Evolutionary conservation across 768 basidiomycete genomes (phyloP), one percentile per base, ranked within the genome.

Genomic region (Termitomyces sp.): DNA sequence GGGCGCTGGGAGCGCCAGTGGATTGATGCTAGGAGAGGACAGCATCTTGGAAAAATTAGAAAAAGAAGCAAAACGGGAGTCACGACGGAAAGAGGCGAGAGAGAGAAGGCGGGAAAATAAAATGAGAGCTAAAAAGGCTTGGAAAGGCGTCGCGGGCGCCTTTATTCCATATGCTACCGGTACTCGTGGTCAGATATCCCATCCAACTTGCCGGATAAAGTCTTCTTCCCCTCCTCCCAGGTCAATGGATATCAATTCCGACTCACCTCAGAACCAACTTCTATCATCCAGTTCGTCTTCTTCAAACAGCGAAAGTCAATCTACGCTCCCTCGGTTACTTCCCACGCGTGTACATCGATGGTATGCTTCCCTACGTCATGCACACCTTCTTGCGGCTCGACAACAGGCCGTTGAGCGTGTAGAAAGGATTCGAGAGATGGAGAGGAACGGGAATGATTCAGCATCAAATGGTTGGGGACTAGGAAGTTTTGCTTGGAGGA

Each of bases 1-100:
- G 14, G 94, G 94, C n/a, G 84, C 88, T 2, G 89, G 93, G 5
- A 91, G 88, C 77, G 90, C 87, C 9, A 78, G 85, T 28, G 71
- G 72, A 6, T 59, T 52, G 14, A 10, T 75, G 34, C 80, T 62
- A 30, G 65, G 66, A n/a, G 67, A 71, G 32, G 71, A 72, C 9
- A 87, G 88, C 59, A 76, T 90, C 47, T 85, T 89, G 62, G 86
- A 90, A 54, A 76, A 83, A 53, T 68, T 87, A 45, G 58, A 66
- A 26, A 71, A 71, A 50, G 73, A 82, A 62, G 82, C 80, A 58
- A 85, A 84, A 62, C 74, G 80, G 11, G 76, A 82, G 53, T 64
- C 68, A 26, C 75, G 80, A 54, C 75, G 79, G 19, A 68, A 68
- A 41, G 66, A 76, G 30, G 77, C 76, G 6, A 68, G 73, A n/a